These are phyloP conservation scores for Russula sp. DNA, from an alignment of 768 basidiomycete genomes.

Conservation along the genomic window DNA sequence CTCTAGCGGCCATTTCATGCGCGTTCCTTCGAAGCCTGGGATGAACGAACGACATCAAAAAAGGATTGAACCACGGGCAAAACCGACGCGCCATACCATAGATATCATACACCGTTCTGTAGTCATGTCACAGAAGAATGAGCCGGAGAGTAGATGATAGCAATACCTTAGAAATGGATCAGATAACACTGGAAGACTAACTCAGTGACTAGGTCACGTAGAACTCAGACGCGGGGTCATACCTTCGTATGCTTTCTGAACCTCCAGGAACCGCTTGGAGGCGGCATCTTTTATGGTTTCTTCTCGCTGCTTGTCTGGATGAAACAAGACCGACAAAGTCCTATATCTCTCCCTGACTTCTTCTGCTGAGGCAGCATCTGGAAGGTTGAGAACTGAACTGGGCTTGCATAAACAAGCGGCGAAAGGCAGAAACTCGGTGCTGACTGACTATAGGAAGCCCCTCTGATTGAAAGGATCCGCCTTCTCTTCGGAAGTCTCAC, in stretches of 20 bases:
- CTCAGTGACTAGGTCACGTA: slow-evolving; percentile 6
- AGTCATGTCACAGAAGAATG: background rate
- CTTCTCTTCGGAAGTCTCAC: slow-evolving; percentile 2
- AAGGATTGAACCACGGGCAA: background rate
- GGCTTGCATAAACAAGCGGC: slow-evolving; percentile 1
- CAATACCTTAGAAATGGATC: slow-evolving; percentile 24
- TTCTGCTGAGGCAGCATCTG: slow-evolving; percentile 51
- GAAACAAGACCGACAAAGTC: slow-evolving; percentile 67
- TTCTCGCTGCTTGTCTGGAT: slow-evolving; percentile 78
- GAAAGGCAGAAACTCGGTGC: background rate
- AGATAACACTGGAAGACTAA: slow-evolving; percentile 19
- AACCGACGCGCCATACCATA: slow-evolving; percentile 16
- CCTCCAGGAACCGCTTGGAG: slow-evolving; percentile 59
- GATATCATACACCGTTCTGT: slow-evolving; percentile 24
- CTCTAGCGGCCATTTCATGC: slow-evolving; percentile 40
- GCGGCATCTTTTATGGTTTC: slow-evolving; percentile 52
- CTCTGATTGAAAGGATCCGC: slow-evolving; percentile 14
- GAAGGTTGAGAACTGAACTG: slow-evolving; percentile 68
- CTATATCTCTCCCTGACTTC: slow-evolving; percentile 75
- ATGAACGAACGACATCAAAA: background rate
- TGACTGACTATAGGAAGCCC: slow-evolving; percentile 25
- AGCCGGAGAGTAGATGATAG: slow-evolving; percentile 25
- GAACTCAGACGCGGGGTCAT: slow-evolving; percentile 17
- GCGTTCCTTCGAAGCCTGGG: slow-evolving; percentile 36
- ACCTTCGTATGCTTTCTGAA: slow-evolving; percentile 85